These are phyloP conservation scores for Truncatella angustata DNA, from an alignment of 2,329 filamentous ascomycete genomes.

Conservation along the genomic window DNA sequence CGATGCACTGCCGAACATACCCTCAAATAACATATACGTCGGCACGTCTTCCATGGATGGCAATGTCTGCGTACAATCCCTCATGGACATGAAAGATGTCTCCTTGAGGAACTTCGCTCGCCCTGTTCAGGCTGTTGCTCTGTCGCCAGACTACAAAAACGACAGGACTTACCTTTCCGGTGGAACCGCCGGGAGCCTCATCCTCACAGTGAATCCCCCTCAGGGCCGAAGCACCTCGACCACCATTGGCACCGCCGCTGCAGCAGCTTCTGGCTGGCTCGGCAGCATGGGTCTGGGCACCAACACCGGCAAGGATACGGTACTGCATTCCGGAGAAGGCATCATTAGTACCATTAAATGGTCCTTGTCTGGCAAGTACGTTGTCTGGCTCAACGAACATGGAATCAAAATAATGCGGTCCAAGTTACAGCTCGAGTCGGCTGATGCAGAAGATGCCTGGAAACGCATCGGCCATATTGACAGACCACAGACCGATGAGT, in stretches of 20 bases:
- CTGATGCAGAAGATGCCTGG: conserved; percentile 83
- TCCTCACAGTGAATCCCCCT: conserved; percentile 80
- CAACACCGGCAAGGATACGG: conserved; percentile 78
- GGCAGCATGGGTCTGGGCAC: conserved; percentile 79
- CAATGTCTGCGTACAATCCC: conserved; percentile 86
- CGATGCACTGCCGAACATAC: conserved; percentile 64
- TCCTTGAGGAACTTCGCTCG: conserved; percentile 89
- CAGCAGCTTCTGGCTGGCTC: conserved; percentile 85
- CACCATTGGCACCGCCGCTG: conserved; percentile 78
- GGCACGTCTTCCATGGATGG: conserved; percentile 94
- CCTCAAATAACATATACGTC: conserved; percentile 89
- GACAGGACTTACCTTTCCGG: conserved; percentile 90
- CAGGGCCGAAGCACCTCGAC: conserved; percentile 83
- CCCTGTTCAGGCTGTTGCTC: conserved; percentile 84
- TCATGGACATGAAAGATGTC: conserved; percentile 86
- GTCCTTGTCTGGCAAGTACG: conserved; percentile 88
- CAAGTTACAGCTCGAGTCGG: conserved; percentile 74
- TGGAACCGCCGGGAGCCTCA: conserved; percentile 80
- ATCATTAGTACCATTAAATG: conserved; percentile 90
- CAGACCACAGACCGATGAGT: conserved; percentile 78
- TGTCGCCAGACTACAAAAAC: conserved; percentile 93
- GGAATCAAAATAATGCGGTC: conserved; percentile 98
- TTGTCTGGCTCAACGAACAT: conserved; percentile 94
- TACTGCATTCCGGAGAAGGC: conserved; percentile 90
- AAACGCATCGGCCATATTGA: conserved; percentile 92